Evolutionary conservation across 2,329 filamentous ascomycete species (phyloP).

Genomic region (Coleophoma crateriformis): DNA sequence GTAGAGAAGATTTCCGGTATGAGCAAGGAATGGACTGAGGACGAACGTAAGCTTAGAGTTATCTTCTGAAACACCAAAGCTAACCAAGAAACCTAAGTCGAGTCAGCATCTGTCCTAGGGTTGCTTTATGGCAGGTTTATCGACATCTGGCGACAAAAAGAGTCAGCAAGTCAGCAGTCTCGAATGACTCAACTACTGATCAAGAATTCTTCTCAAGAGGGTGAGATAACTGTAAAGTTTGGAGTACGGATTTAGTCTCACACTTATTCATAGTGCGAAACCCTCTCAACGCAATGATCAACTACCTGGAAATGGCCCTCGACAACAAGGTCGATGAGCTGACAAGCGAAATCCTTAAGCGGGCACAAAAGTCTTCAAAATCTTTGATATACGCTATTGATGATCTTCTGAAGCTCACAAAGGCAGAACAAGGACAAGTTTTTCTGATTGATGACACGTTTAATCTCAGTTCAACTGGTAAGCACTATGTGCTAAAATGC

Average conservation of each 20-base stretch:
- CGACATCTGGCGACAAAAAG: constrained; percentile 18
- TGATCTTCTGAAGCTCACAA: constrained; percentile 15
- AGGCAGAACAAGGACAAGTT: constrained; percentile 10
- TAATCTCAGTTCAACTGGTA: constrained; percentile 6
- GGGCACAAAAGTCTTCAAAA: constrained; percentile 14
- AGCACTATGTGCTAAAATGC: neutral
- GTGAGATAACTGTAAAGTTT: neutral
- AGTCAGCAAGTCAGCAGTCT: constrained; percentile 9
- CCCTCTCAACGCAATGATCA: constrained; percentile 15
- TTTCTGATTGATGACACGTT: constrained; percentile 11
- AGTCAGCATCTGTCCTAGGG: constrained; percentile 15
- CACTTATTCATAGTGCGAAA: constrained; percentile 8
- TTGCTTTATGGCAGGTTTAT: constrained; percentile 19
- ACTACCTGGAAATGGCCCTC: constrained; percentile 18
- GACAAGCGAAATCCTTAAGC: constrained; percentile 12
- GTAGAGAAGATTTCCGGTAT: constrained; percentile 14
- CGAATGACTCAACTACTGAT: constrained; percentile 14
- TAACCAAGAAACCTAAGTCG: constrained; percentile 2
- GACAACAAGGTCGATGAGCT: constrained; percentile 13
- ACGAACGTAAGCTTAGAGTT: constrained; percentile 6
- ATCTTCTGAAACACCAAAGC: neutral
- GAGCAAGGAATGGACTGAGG: constrained; percentile 16
- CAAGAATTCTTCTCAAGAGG: constrained; percentile 16
- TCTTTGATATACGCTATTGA: constrained; percentile 15
- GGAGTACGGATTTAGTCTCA: neutral